A percentile compares a stretch with the other conserved stretches of the same genome.
Conservation (phyloP, 176 grass and related monocot species). For the Cenchrus americanus region DNA sequence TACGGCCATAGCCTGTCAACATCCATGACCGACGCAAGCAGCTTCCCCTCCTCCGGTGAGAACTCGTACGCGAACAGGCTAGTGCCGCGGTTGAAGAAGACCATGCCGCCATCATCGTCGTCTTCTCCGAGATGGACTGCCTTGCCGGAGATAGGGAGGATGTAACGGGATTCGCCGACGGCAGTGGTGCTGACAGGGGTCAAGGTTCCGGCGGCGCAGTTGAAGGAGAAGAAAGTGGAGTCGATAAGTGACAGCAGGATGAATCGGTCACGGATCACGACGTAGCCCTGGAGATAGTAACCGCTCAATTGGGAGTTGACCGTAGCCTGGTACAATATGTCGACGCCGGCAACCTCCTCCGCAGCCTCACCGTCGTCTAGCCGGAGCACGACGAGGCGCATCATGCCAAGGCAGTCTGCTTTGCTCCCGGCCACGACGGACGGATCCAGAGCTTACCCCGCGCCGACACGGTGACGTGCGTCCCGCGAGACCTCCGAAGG, state of each 20-base stretch:
- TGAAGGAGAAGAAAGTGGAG: not conserved
- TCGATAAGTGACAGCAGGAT: not conserved
- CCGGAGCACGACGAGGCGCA: not conserved
- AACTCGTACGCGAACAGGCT: not conserved
- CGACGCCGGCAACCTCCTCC: not conserved
- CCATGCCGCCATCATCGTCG: not conserved
- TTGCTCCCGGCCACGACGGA: too few species aligned
- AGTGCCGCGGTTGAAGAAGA: not conserved
- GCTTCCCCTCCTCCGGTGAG: not conserved
- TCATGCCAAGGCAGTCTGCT: too few species aligned
- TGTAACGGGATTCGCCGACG: too few species aligned
- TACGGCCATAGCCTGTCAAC: not conserved
- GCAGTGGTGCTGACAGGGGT: too few species aligned
- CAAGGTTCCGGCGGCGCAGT: not conserved
- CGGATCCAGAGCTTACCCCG: not conserved
- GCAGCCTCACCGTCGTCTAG: too few species aligned
- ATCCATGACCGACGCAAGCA: too few species aligned
- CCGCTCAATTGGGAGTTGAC: not conserved
- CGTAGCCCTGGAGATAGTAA: not conserved
- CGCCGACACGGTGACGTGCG: not conserved
- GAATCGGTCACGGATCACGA: not conserved
- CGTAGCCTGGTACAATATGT: not conserved
- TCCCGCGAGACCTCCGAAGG: not conserved
- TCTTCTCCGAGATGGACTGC: not conserved
- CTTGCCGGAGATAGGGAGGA: not conserved